phyloP scores from a whole-genome alignment of 106 monocot genomes.

The Xerophyta viscosa region DNA sequence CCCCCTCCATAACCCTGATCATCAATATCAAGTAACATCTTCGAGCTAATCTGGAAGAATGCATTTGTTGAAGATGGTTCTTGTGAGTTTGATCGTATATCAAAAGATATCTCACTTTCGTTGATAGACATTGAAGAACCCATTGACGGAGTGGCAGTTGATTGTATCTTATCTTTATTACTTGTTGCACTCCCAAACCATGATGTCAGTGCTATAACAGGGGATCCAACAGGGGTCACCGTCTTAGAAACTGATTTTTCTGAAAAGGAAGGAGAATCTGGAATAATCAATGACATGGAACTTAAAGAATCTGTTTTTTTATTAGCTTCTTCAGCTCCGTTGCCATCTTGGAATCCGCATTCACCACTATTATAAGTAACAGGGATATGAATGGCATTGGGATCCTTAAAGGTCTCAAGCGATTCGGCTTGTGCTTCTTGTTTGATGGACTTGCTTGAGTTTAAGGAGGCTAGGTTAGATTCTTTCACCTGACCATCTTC shows the following conservation, averaged over 20 bases:
- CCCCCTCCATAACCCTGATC: conserved; percentile 92
- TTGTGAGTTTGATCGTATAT: conserved; percentile 29
- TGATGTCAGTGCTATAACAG: conserved; percentile 67
- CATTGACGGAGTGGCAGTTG: conserved; percentile 43
- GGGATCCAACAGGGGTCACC: conserved; percentile 51
- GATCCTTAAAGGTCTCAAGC: conserved; percentile 18
- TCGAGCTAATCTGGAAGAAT: conserved; percentile 62
- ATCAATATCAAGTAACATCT: conserved; percentile 74
- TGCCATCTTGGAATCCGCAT: conserved; percentile 19
- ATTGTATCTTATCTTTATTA: conserved; percentile 37
- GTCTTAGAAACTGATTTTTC: conserved; percentile 62
- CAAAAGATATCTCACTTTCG: conserved; percentile 55
- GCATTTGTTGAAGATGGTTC: conserved; percentile 30
- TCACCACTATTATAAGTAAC: conserved; percentile 22
- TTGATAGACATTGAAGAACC: conserved; percentile 47
- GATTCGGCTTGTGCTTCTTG: conserved; percentile 16
- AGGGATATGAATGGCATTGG: conserved; percentile 13
- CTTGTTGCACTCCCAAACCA: conserved; percentile 55
- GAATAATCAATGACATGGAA: conserved; percentile 30
- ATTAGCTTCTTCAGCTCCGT: conserved; percentile 26
- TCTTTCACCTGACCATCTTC: conserved; percentile 21
- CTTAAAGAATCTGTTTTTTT: conserved; percentile 29
- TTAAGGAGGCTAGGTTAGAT: conserved; percentile 9
- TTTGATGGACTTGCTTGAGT: conserved; percentile 13
- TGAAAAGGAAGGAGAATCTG: conserved; percentile 64